A percentile compares a stretch with the other conserved stretches of the same genome.
These are phyloP conservation scores for Wickerhamomyces strasburgensis DNA, from an alignment of 805 yeast genomes.

Conservation along the genomic window DNA sequence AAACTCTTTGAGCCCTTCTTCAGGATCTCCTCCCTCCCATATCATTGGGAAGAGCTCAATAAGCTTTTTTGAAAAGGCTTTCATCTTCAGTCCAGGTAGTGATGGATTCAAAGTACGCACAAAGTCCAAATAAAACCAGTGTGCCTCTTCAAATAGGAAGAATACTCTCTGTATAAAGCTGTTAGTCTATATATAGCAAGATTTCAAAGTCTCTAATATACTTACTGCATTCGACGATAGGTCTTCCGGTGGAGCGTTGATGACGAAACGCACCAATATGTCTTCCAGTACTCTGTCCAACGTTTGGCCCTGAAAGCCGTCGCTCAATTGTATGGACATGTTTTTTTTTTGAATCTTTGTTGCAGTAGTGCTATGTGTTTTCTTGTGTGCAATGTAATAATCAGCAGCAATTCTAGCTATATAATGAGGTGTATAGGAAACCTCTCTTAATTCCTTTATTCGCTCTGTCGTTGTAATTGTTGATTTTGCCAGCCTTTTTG, in stretches of 20 bases:
- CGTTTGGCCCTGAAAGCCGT: conserved; percentile 56
- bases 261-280: conserved; percentile 79
- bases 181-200: neutral
- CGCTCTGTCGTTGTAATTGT: neutral
- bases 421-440: neutral
- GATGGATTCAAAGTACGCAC: conserved; percentile 65
- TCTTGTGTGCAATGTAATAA: too few species aligned
- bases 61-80: conserved; percentile 63
- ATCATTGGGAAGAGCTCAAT: conserved; percentile 67
- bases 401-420: too few species aligned
- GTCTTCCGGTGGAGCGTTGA: conserved; percentile 91
- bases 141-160: conserved; percentile 96
- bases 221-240: conserved; percentile 57
- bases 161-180: conserved; percentile 54
- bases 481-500: conserved; percentile 4
- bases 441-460: neutral
- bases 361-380: neutral
- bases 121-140: conserved; percentile 93
- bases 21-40: conserved; percentile 83
- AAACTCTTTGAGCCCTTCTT: conserved; percentile 70
- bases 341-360: conserved; percentile 3
- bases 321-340: conserved; percentile 58
- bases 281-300: conserved; percentile 78
- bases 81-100: conserved; percentile 74
- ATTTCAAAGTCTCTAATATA: conserved; percentile 13